Evolutionary conservation across 2,329 filamentous ascomycete genomes (phyloP), one percentile per base, ranked within the genome.

Genomic region (Fusarium torreyae): DNA sequence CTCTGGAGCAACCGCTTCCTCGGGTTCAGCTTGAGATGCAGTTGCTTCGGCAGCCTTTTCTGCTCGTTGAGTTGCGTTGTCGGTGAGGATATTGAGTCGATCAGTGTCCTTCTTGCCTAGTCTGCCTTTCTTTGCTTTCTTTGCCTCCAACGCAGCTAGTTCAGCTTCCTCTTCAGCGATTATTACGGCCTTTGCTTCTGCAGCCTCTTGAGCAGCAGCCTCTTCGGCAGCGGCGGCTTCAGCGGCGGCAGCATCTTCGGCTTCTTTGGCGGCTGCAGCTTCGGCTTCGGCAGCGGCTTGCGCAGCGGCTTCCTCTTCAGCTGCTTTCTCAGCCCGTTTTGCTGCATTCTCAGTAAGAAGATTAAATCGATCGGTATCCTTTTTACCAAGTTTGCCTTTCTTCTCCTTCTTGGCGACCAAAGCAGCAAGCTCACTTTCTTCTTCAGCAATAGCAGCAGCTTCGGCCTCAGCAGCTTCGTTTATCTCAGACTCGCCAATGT

Each of bases 361-460:
- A 18, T 81, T 77, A 40, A 81, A 77, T 60, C 81, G 84, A 57
- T 85, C 82, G 49, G 84, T 75, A 38, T 84, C 83, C 60, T 79
- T 83, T 68, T 82, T 85, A 5, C 68, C 73, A 18, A 83, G 69
- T 57, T 78, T 85, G 55, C 66, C 66, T 43, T 69, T 77, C 74
- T 72, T 84, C 86, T 72, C 80, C 68, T 85, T 86, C 71, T 86
- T 87, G 18, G 79, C 77, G 36, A 80, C 81, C 10, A 85, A 74
- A 7, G 75, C 71, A 31, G 75, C 78, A 10, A 83, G 74, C 50
- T 84, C 66, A 2, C 48, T 77, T 33, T 77, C 75, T 61, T 82
- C 78, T 42, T 80, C 75, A n/a, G 59, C 46, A 18, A 64, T 38
- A 39, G 52, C 55, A 33, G 48, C 45, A 17, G 55, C 66, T 33